Evolutionary conservation across 2,329 filamentous ascomycete species (phyloP).

Genomic region (Penicillium brevicompactum): DNA sequence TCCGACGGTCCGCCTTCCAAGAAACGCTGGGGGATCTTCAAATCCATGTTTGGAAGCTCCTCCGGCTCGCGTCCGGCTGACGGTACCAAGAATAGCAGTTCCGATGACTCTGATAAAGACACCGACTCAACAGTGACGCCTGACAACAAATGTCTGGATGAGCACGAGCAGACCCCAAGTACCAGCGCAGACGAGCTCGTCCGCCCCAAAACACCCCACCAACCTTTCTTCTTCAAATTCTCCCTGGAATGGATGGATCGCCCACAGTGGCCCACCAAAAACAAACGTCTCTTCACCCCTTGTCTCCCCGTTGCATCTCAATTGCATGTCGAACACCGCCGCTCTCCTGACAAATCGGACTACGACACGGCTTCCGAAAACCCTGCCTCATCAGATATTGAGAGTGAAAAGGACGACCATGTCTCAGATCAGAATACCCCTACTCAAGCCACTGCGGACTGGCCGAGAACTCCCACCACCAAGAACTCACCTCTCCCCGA

Average conservation of each 20-base stretch:
- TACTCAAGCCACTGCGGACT: conserved; percentile 7
- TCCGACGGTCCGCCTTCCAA: conserved; percentile 29
- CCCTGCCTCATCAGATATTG: conserved; percentile 18
- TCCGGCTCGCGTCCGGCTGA: conserved; percentile 48
- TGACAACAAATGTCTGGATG: conserved; percentile 31
- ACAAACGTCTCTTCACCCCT: conserved; percentile 58
- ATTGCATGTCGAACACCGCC: conserved; percentile 50
- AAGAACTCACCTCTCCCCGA: conserved; percentile 21
- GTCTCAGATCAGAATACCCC: conserved; percentile 14
- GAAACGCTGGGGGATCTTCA: conserved; percentile 56
- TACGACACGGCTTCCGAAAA: conserved; percentile 29
- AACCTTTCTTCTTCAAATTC: conserved; percentile 66
- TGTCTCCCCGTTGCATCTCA: conserved; percentile 60
- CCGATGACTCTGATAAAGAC: conserved; percentile 38
- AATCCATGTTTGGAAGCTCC: conserved; percentile 52
- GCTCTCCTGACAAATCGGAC: conserved; percentile 27
- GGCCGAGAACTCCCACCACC: conserved; percentile 16
- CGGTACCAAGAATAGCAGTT: conserved; percentile 41
- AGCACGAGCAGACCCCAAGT: conserved; percentile 25
- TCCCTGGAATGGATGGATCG: conserved; percentile 67
- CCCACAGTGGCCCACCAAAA: conserved; percentile 50
- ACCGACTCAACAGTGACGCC: conserved; percentile 27
- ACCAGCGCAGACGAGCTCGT: conserved; percentile 26
- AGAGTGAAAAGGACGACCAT: conserved; percentile 13
- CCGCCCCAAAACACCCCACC: conserved; percentile 49